Evolutionary conservation across 23 red algal genomes (phyloP), one percentile per base, ranked within the genome.

Genomic region (Gracilaria domingensis): DNA sequence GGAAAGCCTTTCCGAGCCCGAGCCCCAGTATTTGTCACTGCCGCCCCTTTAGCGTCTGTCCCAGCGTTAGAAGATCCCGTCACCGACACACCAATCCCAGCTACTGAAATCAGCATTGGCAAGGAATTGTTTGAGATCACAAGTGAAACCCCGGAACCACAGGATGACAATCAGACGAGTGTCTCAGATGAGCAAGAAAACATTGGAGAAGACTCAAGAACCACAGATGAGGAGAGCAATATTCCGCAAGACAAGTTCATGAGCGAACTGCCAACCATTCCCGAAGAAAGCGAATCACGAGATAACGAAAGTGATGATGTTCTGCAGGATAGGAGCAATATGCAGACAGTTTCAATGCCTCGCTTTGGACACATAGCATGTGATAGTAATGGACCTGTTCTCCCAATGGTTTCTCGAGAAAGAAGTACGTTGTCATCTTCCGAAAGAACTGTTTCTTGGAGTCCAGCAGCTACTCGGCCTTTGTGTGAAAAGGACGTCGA

Each of bases 61-160:
- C 72, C 72, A 2, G 72, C 72, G 26, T 77, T 77, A 25, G 72
- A 77, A 77, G 72, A 77, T 51, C 40, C 50, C 12, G 42, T 77
- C n/a, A 77, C 40, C 42, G 38, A 23, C 23, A 51, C 38, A 8
- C 72, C 72, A 1, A 77, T 77, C 16, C 72, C 72, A 51, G 38
- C 72, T 1, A 77, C 72, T 51, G 72, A 77, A 77, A 77, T 77
- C 39, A 26, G 38, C 26, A 33, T 77, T 51, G 40, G 39, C 21
- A 20, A 8, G 24, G 72, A 77, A 28, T 4, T 49, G 25, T 42
- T 20, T 77, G 45, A 50, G 4, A 32, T 33, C 11, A 51, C 45
- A 32, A 77, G 8, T 18, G 72, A 77, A 77, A 51, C 16, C n/a
- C 38, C 8, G 45, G 21, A 77, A 45, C 13, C 9, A 77, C 72